phyloP scores from a whole-genome alignment of 2,329 filamentous ascomycete species.

The Pseudogymnoascus sp. region DNA sequence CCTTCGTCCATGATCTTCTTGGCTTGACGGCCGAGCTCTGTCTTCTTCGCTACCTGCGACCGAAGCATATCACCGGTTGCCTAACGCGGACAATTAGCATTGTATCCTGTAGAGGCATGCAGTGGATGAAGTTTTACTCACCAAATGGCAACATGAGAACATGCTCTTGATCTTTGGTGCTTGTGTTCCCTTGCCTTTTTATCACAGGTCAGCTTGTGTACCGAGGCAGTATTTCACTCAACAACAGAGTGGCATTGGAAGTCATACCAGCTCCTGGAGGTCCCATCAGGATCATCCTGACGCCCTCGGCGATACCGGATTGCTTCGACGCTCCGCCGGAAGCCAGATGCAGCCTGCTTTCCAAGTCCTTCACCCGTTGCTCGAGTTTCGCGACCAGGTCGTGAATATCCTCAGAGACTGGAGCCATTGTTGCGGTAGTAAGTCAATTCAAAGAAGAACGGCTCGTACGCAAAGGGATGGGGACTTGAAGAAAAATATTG shows the following conservation, averaged over 20 bases:
- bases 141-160: conserved; percentile 94
- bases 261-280: conserved; percentile 89
- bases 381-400: conserved; percentile 77
- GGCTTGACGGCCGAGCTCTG: conserved; percentile 81
- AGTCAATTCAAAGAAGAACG: conserved; percentile 11
- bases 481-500: conserved; percentile 19
- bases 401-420: conserved; percentile 79
- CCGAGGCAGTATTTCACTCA: not conserved
- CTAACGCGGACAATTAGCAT: conserved; percentile 38
- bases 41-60: conserved; percentile 97
- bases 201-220: not conserved
- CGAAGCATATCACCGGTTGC: conserved; percentile 98
- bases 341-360: conserved; percentile 53
- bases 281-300: conserved; percentile 97
- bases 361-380: conserved; percentile 75
- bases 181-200: conserved; percentile 92
- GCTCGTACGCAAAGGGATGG: conserved; percentile 1
- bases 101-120: conserved; percentile 12
- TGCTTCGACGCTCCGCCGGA: conserved; percentile 44
- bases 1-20: conserved; percentile 99
- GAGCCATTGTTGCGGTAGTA: conserved; percentile 62
- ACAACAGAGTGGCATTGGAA: conserved; percentile 9
- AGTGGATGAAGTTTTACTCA: conserved; percentile 38
- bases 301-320: conserved; percentile 51
- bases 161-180: conserved; percentile 97